Base-by-base conservation (phyloP, 768 basidiomycete species). In the Lactarius pseudohatsudake region DNA sequence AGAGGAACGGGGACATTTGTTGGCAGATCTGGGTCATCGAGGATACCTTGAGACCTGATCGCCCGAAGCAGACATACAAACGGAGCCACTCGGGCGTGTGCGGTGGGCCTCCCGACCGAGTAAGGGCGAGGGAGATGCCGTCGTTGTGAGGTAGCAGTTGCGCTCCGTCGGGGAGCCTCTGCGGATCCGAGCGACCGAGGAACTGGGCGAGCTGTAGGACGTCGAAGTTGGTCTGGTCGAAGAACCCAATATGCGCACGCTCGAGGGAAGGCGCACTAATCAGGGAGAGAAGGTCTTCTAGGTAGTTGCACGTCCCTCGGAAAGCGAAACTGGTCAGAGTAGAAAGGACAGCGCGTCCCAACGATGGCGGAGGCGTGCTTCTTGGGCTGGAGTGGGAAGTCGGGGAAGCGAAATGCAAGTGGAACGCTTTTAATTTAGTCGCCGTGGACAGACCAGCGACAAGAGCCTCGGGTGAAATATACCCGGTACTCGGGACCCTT, bases 391-490 rank as follows among this genome's bases (percentile, higher is more conserved):
- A 15, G 15, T 20, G 9, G 22, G 62, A 9, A 30, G 61, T 53
- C 18, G 61, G 38, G 53, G 38, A 40, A 20, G 54, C 18, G n/a
- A 62, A 62, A 28, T 45, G 30, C 7, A 57, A 6, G 43, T 7
- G 43, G 2, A 64, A 45, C 20, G 26, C 18, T 38, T 47, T 36
- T 1, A 64, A 45, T 43, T 50, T 43, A 28, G 43, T 34, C 62
- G 30, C 50, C 10, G 45, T 10, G 9, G 62, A 57, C 22, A 64
- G 45, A 15, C 32, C 11, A 18, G 32, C 16, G 43, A 64, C 32
- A n/a, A 64, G 56, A 26, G 43, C 62, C 8, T 45, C 62, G 34
- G 62, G 34, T 8, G 45, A 38, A 30, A 58, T 38, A n/a, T 34
- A 38, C 16, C 15, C 22, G 6, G 40, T 16, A 3, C 43, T 34